Evolutionary conservation across 2,329 filamentous ascomycete genomes (phyloP).

Genomic region (Xylariaceae sp.): DNA sequence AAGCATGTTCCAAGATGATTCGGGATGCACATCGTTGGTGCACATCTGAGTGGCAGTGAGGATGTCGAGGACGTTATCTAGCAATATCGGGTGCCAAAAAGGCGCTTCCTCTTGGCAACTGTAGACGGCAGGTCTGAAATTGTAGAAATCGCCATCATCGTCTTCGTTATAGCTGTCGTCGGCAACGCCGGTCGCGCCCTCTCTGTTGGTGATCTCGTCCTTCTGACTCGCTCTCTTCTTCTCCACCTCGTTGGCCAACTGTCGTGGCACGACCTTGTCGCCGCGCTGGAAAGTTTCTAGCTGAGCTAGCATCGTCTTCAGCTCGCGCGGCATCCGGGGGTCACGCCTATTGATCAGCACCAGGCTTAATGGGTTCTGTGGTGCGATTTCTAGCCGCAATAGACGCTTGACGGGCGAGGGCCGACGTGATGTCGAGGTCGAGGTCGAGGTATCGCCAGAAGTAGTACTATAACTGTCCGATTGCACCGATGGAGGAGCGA

Average conservation of each 20-base stretch:
- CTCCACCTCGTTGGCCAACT: not conserved
- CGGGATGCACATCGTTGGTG: not conserved
- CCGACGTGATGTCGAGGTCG: not conserved
- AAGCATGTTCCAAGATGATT: constrained; percentile 12
- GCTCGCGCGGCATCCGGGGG: constrained; percentile 3
- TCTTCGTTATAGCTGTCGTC: not conserved
- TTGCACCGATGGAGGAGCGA: not conserved
- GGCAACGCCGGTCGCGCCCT: no score
- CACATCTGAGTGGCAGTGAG: constrained; percentile 1
- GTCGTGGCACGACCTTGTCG: not conserved
- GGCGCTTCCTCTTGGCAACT: not conserved
- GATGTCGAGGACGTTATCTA: constrained; percentile 2
- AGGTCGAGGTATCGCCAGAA: not conserved
- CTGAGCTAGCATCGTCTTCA: not conserved
- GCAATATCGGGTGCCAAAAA: not conserved
- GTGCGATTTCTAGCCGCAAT: not conserved
- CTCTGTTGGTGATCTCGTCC: no score
- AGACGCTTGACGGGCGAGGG: constrained; percentile 1
- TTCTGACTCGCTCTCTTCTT: not conserved
- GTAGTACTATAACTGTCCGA: not conserved
- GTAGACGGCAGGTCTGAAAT: not conserved
- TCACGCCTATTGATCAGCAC: not conserved
- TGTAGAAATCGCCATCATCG: not conserved
- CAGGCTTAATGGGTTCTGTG: not conserved
- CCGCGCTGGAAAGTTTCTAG: constrained; percentile 3